These are phyloP conservation scores for Camillea tinctor DNA, from an alignment of 2,329 filamentous ascomycete species.

Conservation along the genomic window DNA sequence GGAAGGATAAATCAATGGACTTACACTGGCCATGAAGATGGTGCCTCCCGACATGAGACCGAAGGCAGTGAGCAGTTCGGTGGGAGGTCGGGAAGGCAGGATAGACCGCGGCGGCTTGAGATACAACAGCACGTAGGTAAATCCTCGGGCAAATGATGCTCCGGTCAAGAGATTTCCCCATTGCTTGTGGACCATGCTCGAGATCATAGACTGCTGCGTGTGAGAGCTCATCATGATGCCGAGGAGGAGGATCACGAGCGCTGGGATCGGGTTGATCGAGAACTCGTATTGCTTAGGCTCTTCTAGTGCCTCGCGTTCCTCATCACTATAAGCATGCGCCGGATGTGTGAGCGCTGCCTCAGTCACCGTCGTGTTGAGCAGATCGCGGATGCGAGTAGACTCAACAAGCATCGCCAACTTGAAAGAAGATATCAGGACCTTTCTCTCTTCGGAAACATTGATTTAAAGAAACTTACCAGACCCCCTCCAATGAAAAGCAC, in stretches of 20 bases:
- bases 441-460: not conserved
- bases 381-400: slow-evolving; percentile 64
- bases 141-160: slow-evolving; percentile 72
- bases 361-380: slow-evolving; percentile 57
- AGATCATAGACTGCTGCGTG: slow-evolving; percentile 78
- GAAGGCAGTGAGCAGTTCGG: slow-evolving; percentile 84
- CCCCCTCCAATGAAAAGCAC: slow-evolving; percentile 93
- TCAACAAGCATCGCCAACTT: slow-evolving; percentile 72
- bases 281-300: slow-evolving; percentile 67
- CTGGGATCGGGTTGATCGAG: slow-evolving; percentile 85
- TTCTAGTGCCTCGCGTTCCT: slow-evolving; percentile 50
- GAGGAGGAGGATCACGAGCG: slow-evolving; percentile 79
- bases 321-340: slow-evolving; percentile 37
- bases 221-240: slow-evolving; percentile 96
- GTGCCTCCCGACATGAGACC: slow-evolving; percentile 84
- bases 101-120: slow-evolving; percentile 77
- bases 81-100: slow-evolving; percentile 80
- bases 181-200: slow-evolving; percentile 89
- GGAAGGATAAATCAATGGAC: slow-evolving; percentile 33
- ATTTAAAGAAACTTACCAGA: slow-evolving; percentile 61
- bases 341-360: slow-evolving; percentile 34
- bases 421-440: slow-evolving; percentile 1
- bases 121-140: slow-evolving; percentile 80
- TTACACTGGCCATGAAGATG: slow-evolving; percentile 87
- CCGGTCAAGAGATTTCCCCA: slow-evolving; percentile 86